These are phyloP conservation scores for Trichosanthes cucumerina DNA, from an alignment of 306 rosid genomes.

Conservation along the genomic window DNA sequence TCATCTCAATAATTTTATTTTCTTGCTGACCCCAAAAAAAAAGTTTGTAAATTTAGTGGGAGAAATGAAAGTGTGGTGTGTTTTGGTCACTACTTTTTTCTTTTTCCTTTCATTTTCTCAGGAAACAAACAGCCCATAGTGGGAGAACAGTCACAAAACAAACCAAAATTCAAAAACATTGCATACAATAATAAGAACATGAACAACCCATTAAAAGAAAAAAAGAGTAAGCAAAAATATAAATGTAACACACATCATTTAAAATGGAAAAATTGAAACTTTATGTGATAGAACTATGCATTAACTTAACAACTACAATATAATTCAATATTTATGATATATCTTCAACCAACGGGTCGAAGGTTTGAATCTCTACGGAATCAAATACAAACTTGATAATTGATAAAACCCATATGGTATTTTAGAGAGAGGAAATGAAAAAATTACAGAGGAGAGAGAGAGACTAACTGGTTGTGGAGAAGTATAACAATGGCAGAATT, in stretches of 20 bases:
- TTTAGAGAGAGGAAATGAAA: not conserved
- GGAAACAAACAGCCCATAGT: not conserved
- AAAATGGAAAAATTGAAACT: not conserved
- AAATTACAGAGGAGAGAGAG: not conserved
- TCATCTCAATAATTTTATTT: not conserved
- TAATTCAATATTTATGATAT: too few species aligned
- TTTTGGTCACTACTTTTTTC: not conserved
- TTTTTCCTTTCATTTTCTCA: not conserved
- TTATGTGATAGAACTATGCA: not conserved
- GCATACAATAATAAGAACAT: not conserved
- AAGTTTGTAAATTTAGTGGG: not conserved
- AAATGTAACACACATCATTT: not conserved
- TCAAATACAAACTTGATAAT: not conserved
- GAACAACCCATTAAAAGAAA: not conserved
- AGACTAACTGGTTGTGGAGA: not conserved
- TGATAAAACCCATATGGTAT: not conserved
- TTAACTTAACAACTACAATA: not conserved
- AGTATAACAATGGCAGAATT: not conserved
- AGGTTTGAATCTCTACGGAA: too few species aligned
- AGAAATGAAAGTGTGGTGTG: not conserved
- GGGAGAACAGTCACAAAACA: not conserved
- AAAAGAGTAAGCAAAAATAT: not conserved
- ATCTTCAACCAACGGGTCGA: too few species aligned
- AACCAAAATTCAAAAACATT: not conserved
- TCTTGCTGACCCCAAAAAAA: not conserved